Base-by-base conservation (phyloP, 805 yeast genomes). In the Nakazawaea molendinolei region DNA sequence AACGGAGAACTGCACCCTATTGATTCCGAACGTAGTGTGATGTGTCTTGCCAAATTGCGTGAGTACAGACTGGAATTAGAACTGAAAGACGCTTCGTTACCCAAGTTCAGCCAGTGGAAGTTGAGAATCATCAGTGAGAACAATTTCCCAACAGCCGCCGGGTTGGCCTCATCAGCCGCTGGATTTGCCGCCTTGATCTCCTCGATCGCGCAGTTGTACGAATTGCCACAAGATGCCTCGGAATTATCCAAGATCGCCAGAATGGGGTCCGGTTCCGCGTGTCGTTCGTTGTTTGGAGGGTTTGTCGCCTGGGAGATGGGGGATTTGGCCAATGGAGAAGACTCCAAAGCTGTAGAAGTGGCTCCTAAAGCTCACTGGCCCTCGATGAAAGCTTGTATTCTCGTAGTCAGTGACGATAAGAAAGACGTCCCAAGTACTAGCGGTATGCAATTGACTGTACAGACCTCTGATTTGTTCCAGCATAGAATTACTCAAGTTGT, bases 281-380 rank as follows among this genome's bases (percentile, higher is more conserved):
- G 99, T 63, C 74, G 99, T 59, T 92, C 97, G 7, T 67, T 92
- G 44, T 86, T 86, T 60, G 97, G 98, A 32, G 99, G 99, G 6
- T 92, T 78, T 54, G 99, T 92, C 9, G 97, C 97, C 3, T 92
- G 99, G 99, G 96, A 92, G 59, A 87, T 89, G 97, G 99, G 99
- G 39, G 46, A 49, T 3, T 44, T 53, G 40, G 61, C 45, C 0
- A 81, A 87, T 53, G 98, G 98, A n/a, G 68, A 74, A 30, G 98
- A 92, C 62, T 89, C 97, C 10, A 80, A 77, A 49, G 99, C 99
- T 3, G 95, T 87, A 20, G 86, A 89, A 63, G 75, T 92, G 26
- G 95, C 95, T 3, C 82, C 95, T 7, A 53, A 69, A 48, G 67
- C 65, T 23, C 95, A 86, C 59, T 92, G 98, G 99, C 87, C 97